A percentile compares a stretch with the other conserved stretches of the same genome.
phyloP scores from a whole-genome alignment of 176 grass and related monocot genomes.

The Chloris gayana region DNA sequence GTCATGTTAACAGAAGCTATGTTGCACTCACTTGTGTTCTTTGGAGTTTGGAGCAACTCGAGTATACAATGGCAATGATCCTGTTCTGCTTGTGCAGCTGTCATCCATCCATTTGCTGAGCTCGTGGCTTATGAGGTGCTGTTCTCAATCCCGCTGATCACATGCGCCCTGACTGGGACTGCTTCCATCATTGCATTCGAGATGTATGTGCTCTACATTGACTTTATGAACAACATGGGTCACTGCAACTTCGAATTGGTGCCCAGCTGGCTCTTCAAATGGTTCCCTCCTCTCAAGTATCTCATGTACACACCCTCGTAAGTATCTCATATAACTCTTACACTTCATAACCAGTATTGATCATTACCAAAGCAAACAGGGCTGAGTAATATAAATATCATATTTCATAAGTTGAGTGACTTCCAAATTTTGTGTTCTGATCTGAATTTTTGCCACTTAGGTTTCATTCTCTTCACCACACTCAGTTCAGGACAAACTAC shows the following conservation, averaged over 20 bases:
- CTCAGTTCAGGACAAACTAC: conserved; percentile 86
- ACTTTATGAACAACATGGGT: conserved; percentile 98
- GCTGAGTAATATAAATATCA: neutral
- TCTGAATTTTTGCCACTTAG: conserved; percentile 32
- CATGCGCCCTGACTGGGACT: conserved; percentile 36
- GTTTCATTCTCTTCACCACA: conserved; percentile 97
- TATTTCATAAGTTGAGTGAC: neutral
- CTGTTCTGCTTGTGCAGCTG: conserved; percentile 50
- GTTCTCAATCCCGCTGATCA: conserved; percentile 65
- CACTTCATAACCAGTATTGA: neutral
- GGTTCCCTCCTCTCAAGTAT: conserved; percentile 86
- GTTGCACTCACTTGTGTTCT: conserved; percentile 6
- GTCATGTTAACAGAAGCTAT: neutral
- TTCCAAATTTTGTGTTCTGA: conserved; percentile 6
- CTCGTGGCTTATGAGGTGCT: conserved; percentile 65
- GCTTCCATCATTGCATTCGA: conserved; percentile 44
- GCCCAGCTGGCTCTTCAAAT: conserved; percentile 67
- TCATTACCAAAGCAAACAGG: conserved; percentile 4
- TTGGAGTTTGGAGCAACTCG: conserved; percentile 1
- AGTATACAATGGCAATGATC: neutral
- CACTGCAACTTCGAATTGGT: conserved; percentile 95
- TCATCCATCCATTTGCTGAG: conserved; percentile 94
- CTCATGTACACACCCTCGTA: conserved; percentile 98
- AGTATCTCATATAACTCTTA: conserved; percentile 64
- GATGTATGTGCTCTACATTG: conserved; percentile 63